Base-by-base conservation (phyloP, 73 alveolate species). In the Stentor coeruleus region DNA sequence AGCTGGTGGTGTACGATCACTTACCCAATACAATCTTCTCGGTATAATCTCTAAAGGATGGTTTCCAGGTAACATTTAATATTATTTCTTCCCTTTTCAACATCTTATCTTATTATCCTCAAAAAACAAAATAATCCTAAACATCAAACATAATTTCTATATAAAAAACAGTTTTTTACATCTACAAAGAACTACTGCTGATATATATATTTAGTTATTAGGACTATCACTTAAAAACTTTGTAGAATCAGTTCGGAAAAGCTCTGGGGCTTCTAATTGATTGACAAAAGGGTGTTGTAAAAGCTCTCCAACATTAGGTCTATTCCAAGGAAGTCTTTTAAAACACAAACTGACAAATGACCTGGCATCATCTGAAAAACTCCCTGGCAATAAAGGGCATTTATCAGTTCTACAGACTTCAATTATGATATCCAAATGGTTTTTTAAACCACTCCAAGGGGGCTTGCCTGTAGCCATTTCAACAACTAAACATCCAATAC, bases 21-120 rank as follows among this genome's bases (percentile, higher is more conserved):
- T 85, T 73, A 92, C 88, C 96, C 98, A 94, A 81, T 94, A 94
- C 37, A 94, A 93, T 73, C 89, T 84, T 74, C 85, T 86, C 76
- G 85, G 82, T 28, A 74, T 87, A 28, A 87, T 87, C 38, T 87
- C 93, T 31, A 87, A 3, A 3, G 89, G 28, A 6, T 49, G 66
- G 20, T 20, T 49, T 6, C 28, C 66, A 11, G 6, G 6, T 11
- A 49, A 11, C 66, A 49, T 49, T 49, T 49, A 6, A 11, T 49
- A 49, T 49, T 49, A n/a, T n/a, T n/a, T n/a, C n/a, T n/a, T n/a
- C n/a, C n/a, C n/a, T n/a, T n/a, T n/a, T n/a, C n/a, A n/a, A n/a
- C n/a, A n/a, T n/a, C n/a, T n/a, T n/a, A n/a, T n/a, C n/a, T n/a
- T n/a, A n/a, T n/a, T n/a, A n/a, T n/a, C n/a, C n/a, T n/a, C n/a